Evolutionary conservation across 2,329 filamentous ascomycete genomes (phyloP), one percentile per base, ranked within the genome.

Genomic region (Venturiaceae sp.): DNA sequence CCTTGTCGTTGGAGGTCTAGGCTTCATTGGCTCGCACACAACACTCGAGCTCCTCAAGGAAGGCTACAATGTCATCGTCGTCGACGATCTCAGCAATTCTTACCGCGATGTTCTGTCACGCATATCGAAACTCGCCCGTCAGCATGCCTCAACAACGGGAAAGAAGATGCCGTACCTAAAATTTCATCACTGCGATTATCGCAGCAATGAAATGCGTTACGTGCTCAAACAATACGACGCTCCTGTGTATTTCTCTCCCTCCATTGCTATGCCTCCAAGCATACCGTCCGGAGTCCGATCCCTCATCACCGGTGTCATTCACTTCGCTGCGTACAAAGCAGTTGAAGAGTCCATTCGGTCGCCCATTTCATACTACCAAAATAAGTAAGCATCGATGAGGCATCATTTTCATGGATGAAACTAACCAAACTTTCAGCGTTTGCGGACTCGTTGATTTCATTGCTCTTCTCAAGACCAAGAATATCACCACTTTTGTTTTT

Each of bases 271-370:
- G 21, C 44, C 23, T 8, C 30, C 44, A 7, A n/a, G 19, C 13
- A 30, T 26, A 16, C 28, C 13, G 30, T 30, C 44, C 13, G 30
- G 19, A 50, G 13, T 26, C 1, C 44, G 23, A 23, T 50, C 44
- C 26, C 44, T 16, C 7, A 84, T 86, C 61, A 72, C 74, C 0
- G 83, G 83, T 1, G 83, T 87, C 19, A 85, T 87, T 60, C 84
- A 87, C 65, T 87, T 87, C 63, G 84, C 84, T 16, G 84, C 84
- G 1, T 81, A 82, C 74, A 87, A 87, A 67, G 83, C 83, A 2
- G 83, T 86, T 0, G 78, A 79, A 26, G 83, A 87, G 64, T 85
- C 82, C 47, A 85, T 87, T 61, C 68, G 72, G 33, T 72, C 76
- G 59, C 84, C 84, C 0, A 69, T 87, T 58, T 79, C 79, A 60